Conservation (phyloP, 2,329 filamentous ascomycete genomes). For the Blastomyces silverae region DNA sequence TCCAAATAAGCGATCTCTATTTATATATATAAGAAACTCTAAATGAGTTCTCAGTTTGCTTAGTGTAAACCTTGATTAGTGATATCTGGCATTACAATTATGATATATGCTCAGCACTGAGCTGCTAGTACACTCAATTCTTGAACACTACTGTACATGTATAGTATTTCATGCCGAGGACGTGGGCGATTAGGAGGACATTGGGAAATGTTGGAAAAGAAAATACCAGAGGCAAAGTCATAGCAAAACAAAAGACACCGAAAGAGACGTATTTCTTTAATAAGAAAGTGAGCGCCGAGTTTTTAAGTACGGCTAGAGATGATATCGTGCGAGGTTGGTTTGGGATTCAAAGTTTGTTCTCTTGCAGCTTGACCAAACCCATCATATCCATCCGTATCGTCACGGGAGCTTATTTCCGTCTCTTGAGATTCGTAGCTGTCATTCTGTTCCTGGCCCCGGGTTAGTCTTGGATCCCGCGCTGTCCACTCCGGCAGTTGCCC, state of each 20-base stretch:
- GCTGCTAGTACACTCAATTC: too few relatives aligned
- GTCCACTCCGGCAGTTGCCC: neutral
- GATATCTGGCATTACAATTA: too few relatives aligned
- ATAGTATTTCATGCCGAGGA: neutral
- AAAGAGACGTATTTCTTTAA: neutral
- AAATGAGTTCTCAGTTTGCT: too few relatives aligned
- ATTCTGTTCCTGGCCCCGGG: neutral
- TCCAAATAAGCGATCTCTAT: too few relatives aligned
- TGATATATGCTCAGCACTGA: too few relatives aligned
- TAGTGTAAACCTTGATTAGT: too few relatives aligned
- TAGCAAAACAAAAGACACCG: neutral
- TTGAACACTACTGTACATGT: too few relatives aligned
- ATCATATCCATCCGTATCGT: neutral
- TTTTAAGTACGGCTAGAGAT: neutral
- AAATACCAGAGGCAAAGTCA: neutral
- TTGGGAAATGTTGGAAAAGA: neutral
- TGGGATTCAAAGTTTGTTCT: neutral
- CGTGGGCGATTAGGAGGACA: neutral
- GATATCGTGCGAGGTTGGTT: too few relatives aligned
- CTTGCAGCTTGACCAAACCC: neutral
- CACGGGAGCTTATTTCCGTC: neutral
- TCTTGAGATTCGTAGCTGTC: neutral
- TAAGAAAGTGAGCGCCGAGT: neutral
- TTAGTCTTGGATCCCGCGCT: neutral
- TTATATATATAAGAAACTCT: too few relatives aligned